Evolutionary conservation across 2,329 filamentous ascomycete species (phyloP), one percentile per base, ranked within the genome.

Genomic region (Lomentospora prolificans): DNA sequence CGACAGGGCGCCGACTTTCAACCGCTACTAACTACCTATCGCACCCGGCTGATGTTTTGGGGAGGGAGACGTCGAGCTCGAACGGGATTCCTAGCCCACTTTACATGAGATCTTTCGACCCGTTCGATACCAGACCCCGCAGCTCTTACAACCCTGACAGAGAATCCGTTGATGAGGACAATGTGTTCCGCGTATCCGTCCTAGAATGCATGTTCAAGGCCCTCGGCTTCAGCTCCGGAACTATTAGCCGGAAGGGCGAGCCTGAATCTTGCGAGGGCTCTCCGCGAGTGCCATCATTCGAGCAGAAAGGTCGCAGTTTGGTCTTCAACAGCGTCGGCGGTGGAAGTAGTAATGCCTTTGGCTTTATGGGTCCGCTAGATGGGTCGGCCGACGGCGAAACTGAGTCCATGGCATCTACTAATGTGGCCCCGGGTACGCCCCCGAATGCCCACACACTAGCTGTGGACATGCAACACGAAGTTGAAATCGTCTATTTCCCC

Each of bases 401-500:
- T 0, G 94, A 97, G 60, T 96, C 92, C 0, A 75, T 92, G 63
- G 83, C 88, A 25, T 92, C 88, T 1, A 80, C 84, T 3, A 82
- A 84, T 1, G 75, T 84, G 50, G 82, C 82, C 3, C 76, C 82
- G 44, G 71, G 74, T 31, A 78, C 79, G 3, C 79, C 82, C 0
- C 82, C 84, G 0, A 89, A 84, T 61, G 79, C 84, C 0, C 77
- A 89, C 55, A 71, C 76, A 3, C 72, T 92, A 4, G 81, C 83
- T 3, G 84, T 90, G 57, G 92, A 97, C 59, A 80, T 97, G 71
- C 87, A 86, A 60, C 86, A 95, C 59, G 94, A 99, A 55, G 82
- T 97, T 2, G 94, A 99, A 66, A 96, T 99, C 61, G 94, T 99
- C 4, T 97, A 89, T 72, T 99, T 99, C 61, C 92, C 91, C 0